Percentiles rank a stretch among this genome's conserved stretches.
Conservation (phyloP, 768 basidiomycete genomes). For the Lactarius akahatsu region DNA sequence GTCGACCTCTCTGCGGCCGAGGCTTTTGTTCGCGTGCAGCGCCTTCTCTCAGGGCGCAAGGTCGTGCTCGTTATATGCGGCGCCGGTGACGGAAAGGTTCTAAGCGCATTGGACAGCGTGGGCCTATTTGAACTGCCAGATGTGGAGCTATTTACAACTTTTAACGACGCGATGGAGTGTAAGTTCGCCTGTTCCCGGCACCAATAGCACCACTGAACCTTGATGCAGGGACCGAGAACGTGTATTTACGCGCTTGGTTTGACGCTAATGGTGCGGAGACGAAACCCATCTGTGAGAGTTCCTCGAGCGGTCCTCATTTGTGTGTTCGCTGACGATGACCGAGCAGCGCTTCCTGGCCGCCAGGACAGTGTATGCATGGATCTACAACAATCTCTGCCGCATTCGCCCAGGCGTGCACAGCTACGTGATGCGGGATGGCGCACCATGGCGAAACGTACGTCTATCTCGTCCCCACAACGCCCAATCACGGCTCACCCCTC, state of each 20-base stretch:
- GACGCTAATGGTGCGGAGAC: slow-evolving; percentile 60
- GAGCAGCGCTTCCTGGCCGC: slow-evolving; percentile 26
- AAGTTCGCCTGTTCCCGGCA: slow-evolving; percentile 35
- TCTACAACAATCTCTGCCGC: slow-evolving; percentile 21
- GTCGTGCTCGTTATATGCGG: slow-evolving; percentile 92
- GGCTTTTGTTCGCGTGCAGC: slow-evolving; percentile 88
- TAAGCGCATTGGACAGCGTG: slow-evolving; percentile 72
- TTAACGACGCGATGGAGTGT: slow-evolving; percentile 95
- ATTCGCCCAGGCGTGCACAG: slow-evolving; percentile 26
- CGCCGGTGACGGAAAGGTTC: slow-evolving; percentile 58
- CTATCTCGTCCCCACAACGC: background rate
- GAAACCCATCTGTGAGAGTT: slow-evolving; percentile 43
- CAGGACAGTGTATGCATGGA: slow-evolving; percentile 20
- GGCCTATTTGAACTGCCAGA: slow-evolving; percentile 72
- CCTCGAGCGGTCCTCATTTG: slow-evolving; percentile 11
- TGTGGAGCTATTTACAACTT: slow-evolving; percentile 77
- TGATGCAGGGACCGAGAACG: slow-evolving; percentile 89
- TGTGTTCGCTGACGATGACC: background rate
- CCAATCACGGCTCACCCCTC: background rate
- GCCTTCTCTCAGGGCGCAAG: slow-evolving; percentile 69
- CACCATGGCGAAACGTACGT: slow-evolving; percentile 23
- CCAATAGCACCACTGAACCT: background rate
- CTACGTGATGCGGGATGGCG: slow-evolving; percentile 28
- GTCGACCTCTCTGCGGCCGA: slow-evolving; percentile 96
- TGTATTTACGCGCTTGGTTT: slow-evolving; percentile 82